A percentile compares a stretch with the other conserved stretches of the same genome.
phyloP scores from a whole-genome alignment of 2,329 filamentous ascomycete species.

The Falciphora oryzae region DNA sequence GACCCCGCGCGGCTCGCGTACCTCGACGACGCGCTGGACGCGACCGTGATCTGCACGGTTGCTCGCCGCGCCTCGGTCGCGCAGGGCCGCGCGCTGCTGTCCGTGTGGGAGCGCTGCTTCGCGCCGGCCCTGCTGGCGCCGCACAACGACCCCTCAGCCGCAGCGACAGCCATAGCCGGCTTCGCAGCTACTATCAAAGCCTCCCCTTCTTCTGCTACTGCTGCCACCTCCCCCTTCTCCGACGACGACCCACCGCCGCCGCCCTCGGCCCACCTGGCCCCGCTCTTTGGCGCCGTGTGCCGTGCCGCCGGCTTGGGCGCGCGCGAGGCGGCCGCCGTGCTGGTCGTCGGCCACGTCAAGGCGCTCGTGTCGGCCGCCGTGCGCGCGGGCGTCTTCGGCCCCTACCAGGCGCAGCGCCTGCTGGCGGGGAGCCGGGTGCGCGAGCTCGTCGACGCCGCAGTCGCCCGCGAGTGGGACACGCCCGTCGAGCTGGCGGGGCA shows the following conservation, averaged over 20 bases:
- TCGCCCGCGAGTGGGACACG: constrained; percentile 55
- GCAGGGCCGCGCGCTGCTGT: constrained; percentile 68
- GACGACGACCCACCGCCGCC: constrained; percentile 26
- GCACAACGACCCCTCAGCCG: not conserved
- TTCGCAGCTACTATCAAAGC: constrained; percentile 27
- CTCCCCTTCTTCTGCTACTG: constrained; percentile 16
- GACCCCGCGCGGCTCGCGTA: constrained; percentile 39
- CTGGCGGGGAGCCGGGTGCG: constrained; percentile 58
- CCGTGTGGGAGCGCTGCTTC: constrained; percentile 71
- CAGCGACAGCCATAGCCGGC: not conserved
- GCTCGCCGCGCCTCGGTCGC: constrained; percentile 68
- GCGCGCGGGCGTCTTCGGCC: constrained; percentile 70
- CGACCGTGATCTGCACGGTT: constrained; percentile 72
- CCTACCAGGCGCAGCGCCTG: constrained; percentile 71
- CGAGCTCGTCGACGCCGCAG: constrained; percentile 48
- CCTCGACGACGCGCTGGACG: constrained; percentile 72
- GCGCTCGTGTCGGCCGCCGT: constrained; percentile 72
- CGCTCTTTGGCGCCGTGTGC: constrained; percentile 64
- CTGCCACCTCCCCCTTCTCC: too few relatives aligned
- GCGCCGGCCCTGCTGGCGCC: constrained; percentile 23
- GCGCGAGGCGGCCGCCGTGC: constrained; percentile 65
- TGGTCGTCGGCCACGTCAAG: constrained; percentile 70
- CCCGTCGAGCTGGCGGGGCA: constrained; percentile 64
- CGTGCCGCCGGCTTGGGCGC: constrained; percentile 53
- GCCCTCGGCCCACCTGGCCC: constrained; percentile 61